Evolutionary conservation across 2,329 filamentous ascomycete species (phyloP), one percentile per base, ranked within the genome.

Genomic region (Trichoderma hamatum): DNA sequence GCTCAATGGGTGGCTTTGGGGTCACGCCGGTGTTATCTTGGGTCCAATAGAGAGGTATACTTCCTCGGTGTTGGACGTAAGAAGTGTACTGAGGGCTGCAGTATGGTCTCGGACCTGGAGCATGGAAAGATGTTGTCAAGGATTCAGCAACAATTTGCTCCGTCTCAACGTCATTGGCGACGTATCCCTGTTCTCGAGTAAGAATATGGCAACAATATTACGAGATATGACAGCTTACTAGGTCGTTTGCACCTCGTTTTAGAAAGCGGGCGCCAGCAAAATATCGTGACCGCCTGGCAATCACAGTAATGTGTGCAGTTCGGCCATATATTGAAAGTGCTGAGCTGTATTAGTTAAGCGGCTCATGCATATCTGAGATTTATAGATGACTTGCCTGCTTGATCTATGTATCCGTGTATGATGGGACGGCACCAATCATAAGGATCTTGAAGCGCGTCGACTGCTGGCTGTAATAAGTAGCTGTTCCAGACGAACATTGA

Each of bases 401-500:
- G 96, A 75, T 97, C 93, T 71, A 99, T 93, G 78, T 97, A 98
- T 3, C 96, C 96, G 78, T 99, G 95, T 55, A 97, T 95, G 69
- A 98, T 92, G 0, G 96, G 94, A 28, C 96, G 86, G 78, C 95
- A 99, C 96, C 96, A 99, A 76, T 98, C 94, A 76, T 93, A 97
- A 0, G 93, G 90, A 74, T 94, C 92, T 71, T 91, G 90, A 49
- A 99, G 82, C 6, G 86, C 86, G 21, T 83, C 81, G 14, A 87
- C 83, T 0, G 91, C 93, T 0, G 96, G 94, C 70, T 90, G 85
- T 21, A 99, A 85, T 5, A 99, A 85, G 78, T 97, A 92, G 73
- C 92, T 89, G 74, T 99, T 99, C 96, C 96, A 99, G 3, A 98
- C 92, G 77, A 99, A 99, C 96, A 99, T 99, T 49, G 91, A 88